A percentile compares a stretch with the other conserved stretches of the same genome.
Conservation (phyloP, 1,139 yeast species). For the Magnusiomyces suaveolens region DNA sequence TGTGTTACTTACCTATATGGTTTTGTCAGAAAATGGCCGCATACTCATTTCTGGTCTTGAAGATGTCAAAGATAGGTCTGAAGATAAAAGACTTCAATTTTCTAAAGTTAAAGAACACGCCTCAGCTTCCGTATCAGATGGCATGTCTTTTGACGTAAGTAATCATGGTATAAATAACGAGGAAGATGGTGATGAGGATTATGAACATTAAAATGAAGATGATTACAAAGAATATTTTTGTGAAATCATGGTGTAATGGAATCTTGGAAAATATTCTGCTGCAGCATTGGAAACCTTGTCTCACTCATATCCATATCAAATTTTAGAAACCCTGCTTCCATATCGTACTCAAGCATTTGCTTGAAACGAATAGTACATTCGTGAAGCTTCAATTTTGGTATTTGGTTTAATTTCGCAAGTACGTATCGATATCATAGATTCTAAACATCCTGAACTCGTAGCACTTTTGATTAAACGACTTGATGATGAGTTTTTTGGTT, state of each 20-base stretch:
- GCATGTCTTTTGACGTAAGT: not conserved
- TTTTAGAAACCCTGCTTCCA: conserved; percentile 62
- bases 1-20: conserved; percentile 70
- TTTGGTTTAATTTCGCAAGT: conserved; percentile 93
- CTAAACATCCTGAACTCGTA: conserved; percentile 70
- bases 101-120: conserved; percentile 57
- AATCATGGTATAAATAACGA: conserved; percentile 23
- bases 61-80: conserved; percentile 74
- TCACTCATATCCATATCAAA: conserved; percentile 54
- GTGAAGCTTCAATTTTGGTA: conserved; percentile 90
- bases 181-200: conserved; percentile 19
- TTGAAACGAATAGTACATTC: conserved; percentile 69
- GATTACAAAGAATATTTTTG: conserved; percentile 62
- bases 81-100: conserved; percentile 74
- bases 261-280: conserved; percentile 84
- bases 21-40: conserved; percentile 74
- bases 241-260: conserved; percentile 68
- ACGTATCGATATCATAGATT: conserved; percentile 60
- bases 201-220: conserved; percentile 37
- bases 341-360: conserved; percentile 60
- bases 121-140: not conserved
- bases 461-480: conserved; percentile 79
- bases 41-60: conserved; percentile 48
- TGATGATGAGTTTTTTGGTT: conserved; percentile 74
- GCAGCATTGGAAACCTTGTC: conserved; percentile 83